Evolutionary conservation across 2,329 filamentous ascomycete genomes (phyloP).

Genomic region (Aureobasidium sp.): DNA sequence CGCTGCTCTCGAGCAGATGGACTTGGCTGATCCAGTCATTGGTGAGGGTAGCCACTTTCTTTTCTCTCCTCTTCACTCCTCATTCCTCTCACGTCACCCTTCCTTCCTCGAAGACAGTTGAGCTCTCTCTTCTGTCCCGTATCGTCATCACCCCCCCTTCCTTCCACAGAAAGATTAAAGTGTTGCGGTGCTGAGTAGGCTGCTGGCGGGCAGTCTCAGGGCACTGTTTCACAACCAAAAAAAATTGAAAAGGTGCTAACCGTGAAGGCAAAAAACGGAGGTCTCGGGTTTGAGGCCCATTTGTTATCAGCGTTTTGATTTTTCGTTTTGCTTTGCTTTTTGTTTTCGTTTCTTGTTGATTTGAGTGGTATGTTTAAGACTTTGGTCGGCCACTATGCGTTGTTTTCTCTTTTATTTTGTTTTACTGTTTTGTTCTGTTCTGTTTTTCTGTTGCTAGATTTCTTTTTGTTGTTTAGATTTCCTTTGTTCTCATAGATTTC

Average conservation of each 20-base stretch:
- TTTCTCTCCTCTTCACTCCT: background rate
- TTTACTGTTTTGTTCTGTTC: background rate
- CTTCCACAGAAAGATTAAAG: background rate
- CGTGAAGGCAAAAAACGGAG: conserved; percentile 7
- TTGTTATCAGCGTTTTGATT: background rate
- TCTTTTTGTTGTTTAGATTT: background rate
- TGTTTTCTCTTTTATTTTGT: background rate
- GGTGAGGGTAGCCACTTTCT: background rate
- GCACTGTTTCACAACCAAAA: background rate
- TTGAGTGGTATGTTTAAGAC: background rate
- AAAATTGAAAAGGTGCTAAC: conserved; percentile 1
- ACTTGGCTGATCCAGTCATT: background rate
- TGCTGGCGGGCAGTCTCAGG: background rate
- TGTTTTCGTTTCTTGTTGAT: background rate
- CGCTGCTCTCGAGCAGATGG: background rate
- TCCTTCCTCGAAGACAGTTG: background rate
- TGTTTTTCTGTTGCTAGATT: background rate
- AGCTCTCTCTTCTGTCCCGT: background rate
- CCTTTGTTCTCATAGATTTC: background rate
- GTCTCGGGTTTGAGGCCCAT: background rate
- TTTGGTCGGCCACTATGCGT: conserved; percentile 1
- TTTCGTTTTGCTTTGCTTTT: background rate
- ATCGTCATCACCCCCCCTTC: background rate
- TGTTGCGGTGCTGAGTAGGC: background rate
- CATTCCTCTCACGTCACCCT: background rate